Evolutionary conservation across 352 stramenopile genomes (phyloP).

Genomic region (Pythium sp.): DNA sequence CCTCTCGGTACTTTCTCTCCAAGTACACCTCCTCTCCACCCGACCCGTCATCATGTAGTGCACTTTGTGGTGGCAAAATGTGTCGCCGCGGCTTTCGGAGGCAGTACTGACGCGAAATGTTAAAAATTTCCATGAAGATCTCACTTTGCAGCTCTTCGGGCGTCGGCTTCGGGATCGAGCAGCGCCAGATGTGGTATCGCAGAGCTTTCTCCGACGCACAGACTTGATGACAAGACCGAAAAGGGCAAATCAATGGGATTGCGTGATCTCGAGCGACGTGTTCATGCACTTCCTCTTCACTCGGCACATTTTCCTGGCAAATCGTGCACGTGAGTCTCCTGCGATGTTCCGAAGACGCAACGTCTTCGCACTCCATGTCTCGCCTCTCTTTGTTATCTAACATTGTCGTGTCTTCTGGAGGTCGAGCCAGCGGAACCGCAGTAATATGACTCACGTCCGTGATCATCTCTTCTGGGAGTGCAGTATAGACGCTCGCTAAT

Average conservation of each 20-base stretch:
- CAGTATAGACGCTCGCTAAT: slow-evolving; percentile 50
- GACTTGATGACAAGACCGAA: slow-evolving; percentile 59
- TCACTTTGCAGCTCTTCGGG: slow-evolving; percentile 50
- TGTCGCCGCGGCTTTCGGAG: slow-evolving; percentile 67
- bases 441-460: slow-evolving; percentile 58
- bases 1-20: slow-evolving; percentile 61
- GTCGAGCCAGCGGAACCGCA: slow-evolving; percentile 36
- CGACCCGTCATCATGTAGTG: slow-evolving; percentile 20
- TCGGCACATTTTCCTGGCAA: slow-evolving; percentile 26
- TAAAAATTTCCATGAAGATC: slow-evolving; percentile 74
- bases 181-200: slow-evolving; percentile 77
- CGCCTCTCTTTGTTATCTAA: slow-evolving; percentile 36
- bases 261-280: slow-evolving; percentile 57
- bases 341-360: slow-evolving; percentile 14
- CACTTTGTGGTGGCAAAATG: slow-evolving; percentile 20
- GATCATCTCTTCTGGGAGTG: slow-evolving; percentile 40
- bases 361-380: slow-evolving; percentile 47
- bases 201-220: slow-evolving; percentile 66
- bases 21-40: slow-evolving; percentile 56
- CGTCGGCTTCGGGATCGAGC: slow-evolving; percentile 51
- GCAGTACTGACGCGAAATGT: slow-evolving; percentile 73
- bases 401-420: slow-evolving; percentile 39
- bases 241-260: slow-evolving; percentile 74
- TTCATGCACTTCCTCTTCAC: slow-evolving; percentile 36
- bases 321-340: slow-evolving; percentile 54